Evolutionary conservation across 352 stramenopile species (phyloP), one percentile per base, ranked within the genome.

Genomic region (Thalassiosira mediterranea): DNA sequence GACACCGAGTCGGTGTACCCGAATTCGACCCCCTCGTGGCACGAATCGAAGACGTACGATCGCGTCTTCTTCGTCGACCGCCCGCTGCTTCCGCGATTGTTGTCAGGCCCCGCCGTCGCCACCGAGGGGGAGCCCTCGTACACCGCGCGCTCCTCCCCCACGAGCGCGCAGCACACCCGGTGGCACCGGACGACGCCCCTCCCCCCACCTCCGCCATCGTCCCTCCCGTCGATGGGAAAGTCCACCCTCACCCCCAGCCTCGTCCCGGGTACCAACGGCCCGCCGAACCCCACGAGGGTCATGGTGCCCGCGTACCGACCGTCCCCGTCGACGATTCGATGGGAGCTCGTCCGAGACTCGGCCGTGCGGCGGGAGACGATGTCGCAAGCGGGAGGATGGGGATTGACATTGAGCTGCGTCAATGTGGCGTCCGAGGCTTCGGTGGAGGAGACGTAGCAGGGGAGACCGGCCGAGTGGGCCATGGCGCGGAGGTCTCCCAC

Each of bases 21-120:
- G 48, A 75, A 81, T 52, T 93, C 82, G 15, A 91, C 72, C 21
- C 58, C 53, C 69, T 89, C 79, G 63, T 88, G 84, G 21, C 63
- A 72, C 15, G 84, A 88, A 83, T 89, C 83, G 59, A 91, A 91
- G 2, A 89, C 58, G 56, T 84, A 88, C 4, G 82, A 79, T 61
- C 79, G 72, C 56, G 70, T 84, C 64, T 77, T 81, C 38, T 54
- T 56, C 40, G 57, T 52, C 31, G 70, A 76, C 11, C 62, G 70
- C 17, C 47, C 42, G 23, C 52, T 46, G n/a, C n/a, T n/a, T n/a
- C 2, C 10, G 21, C 28, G 47, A 32, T 11, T 21, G 26, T 46
- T 47, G 13, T 60, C 25, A 38, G 29, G 3, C 23, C 25, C 37
- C 25, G 19, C 5, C 32, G 66, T 28, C 40, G 69, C 5, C 37